Conservation (phyloP, 306 rosid genomes). For the Malus sylvestris region DNA sequence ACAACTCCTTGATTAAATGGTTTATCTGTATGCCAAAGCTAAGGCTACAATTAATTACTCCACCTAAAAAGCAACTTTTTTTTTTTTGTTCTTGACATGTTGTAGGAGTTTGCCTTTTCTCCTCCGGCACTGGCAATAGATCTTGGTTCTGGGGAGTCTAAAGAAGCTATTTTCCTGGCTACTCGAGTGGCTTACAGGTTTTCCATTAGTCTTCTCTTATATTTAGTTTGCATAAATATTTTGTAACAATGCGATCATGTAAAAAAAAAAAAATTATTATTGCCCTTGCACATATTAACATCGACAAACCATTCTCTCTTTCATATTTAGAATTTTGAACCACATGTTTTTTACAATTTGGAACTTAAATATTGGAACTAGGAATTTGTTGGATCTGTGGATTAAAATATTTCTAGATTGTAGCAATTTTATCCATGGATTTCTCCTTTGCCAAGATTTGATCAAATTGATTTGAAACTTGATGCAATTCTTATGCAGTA, state of each 20-base stretch:
- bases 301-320: not conserved
- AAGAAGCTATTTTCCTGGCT: slow-evolving; percentile 79
- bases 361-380: not conserved
- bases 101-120: slow-evolving; percentile 85
- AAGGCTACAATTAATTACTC: slow-evolving; percentile 14
- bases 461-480: not conserved
- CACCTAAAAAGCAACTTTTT: not conserved
- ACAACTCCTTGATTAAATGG: not conserved
- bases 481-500: not conserved
- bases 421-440: not conserved
- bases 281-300: not conserved
- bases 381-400: not conserved
- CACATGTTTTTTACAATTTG: not conserved
- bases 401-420: not conserved
- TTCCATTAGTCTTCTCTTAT: not conserved
- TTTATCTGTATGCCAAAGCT: not conserved
- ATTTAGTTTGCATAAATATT: not conserved
- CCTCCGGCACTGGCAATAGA: slow-evolving; percentile 90
- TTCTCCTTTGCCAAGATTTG: not conserved
- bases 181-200: slow-evolving; percentile 97
- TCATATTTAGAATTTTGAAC: not conserved
- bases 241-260: not conserved
- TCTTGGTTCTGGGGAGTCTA: slow-evolving; percentile 84
- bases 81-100: not conserved
- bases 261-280: not conserved